These are phyloP conservation scores for Cetradonia linearis DNA, from an alignment of 495 filamentous ascomycete species.

Conservation along the genomic window DNA sequence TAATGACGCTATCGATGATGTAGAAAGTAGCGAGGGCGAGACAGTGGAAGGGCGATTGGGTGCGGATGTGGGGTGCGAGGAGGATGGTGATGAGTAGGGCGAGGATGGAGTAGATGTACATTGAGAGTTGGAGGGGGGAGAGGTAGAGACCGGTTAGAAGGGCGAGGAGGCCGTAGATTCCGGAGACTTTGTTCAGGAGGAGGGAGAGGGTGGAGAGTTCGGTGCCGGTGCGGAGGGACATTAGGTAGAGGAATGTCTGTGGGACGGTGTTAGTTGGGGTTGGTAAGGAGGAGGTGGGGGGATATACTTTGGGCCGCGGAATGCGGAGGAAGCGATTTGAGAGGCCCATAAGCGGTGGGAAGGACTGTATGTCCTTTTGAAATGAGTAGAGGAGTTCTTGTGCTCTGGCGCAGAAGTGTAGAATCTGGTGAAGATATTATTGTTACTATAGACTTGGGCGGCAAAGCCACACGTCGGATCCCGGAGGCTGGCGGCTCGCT, in stretches of 20 bases:
- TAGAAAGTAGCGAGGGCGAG: constrained; percentile 67
- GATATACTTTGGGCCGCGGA: constrained; percentile 48
- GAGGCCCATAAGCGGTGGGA: constrained; percentile 21
- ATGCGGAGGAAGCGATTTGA: constrained; percentile 34
- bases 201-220: constrained; percentile 70
- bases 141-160: constrained; percentile 62
- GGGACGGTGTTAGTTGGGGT: background rate
- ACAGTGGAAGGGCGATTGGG: constrained; percentile 56
- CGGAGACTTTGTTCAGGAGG: constrained; percentile 78
- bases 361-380: background rate
- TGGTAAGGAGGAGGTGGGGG: background rate
- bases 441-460: background rate
- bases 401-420: background rate
- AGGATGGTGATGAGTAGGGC: constrained; percentile 50
- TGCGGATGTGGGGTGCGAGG: constrained; percentile 61
- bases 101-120: constrained; percentile 75
- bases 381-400: background rate
- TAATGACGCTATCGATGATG: constrained; percentile 66
- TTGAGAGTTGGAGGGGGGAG: constrained; percentile 59
- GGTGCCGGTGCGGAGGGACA: constrained; percentile 75
- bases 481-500: background rate
- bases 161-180: constrained; percentile 79
- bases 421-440: background rate
- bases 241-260: constrained; percentile 73
- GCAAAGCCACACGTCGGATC: background rate